Percentiles rank a stretch among this genome's conserved stretches.
Evolutionary conservation across 2,329 filamentous ascomycete species (phyloP).

Genomic region (Rasamsonia emersonii): DNA sequence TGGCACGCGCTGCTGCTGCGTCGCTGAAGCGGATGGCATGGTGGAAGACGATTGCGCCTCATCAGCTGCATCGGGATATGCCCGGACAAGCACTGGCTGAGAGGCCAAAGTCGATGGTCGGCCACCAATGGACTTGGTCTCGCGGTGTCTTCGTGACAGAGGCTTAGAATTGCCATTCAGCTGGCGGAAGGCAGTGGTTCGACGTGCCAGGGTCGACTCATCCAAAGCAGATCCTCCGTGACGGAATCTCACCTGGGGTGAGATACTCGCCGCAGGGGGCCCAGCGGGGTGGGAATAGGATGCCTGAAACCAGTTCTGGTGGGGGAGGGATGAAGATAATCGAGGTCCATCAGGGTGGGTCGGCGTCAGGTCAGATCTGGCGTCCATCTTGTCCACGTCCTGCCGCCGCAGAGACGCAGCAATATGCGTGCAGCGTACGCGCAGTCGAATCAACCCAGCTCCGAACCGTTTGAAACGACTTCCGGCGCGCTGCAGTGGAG

Average conservation of each 20-base stretch:
- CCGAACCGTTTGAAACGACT: neutral
- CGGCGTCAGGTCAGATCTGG: conserved; percentile 20
- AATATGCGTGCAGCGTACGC: neutral
- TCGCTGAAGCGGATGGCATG: conserved; percentile 22
- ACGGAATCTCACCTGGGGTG: conserved; percentile 16
- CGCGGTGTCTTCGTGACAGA: conserved; percentile 18
- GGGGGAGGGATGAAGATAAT: conserved; percentile 21
- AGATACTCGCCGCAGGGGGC: conserved; percentile 13
- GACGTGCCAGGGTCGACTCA: conserved; percentile 23
- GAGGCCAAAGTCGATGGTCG: conserved; percentile 24
- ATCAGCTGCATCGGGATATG: conserved; percentile 29
- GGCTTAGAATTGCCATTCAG: conserved; percentile 19
- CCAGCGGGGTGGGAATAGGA: conserved; percentile 17
- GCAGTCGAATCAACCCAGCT: neutral
- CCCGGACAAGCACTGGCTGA: conserved; percentile 36
- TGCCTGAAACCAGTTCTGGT: conserved; percentile 25
- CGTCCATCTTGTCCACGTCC: conserved; percentile 23
- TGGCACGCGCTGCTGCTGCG: conserved; percentile 16
- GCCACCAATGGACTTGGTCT: conserved; percentile 14
- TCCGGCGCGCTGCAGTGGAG: too few species aligned
- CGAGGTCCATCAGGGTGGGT: conserved; percentile 19
- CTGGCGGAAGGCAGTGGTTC: conserved; percentile 25
- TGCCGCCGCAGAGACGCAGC: conserved; percentile 1
- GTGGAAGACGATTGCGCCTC: conserved; percentile 15
- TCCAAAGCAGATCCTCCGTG: conserved; percentile 19